Percentiles rank a stretch among this genome's conserved stretches.
phyloP scores from a whole-genome alignment of 2,329 filamentous ascomycete species.

The Trichoderma citrinoviride region DNA sequence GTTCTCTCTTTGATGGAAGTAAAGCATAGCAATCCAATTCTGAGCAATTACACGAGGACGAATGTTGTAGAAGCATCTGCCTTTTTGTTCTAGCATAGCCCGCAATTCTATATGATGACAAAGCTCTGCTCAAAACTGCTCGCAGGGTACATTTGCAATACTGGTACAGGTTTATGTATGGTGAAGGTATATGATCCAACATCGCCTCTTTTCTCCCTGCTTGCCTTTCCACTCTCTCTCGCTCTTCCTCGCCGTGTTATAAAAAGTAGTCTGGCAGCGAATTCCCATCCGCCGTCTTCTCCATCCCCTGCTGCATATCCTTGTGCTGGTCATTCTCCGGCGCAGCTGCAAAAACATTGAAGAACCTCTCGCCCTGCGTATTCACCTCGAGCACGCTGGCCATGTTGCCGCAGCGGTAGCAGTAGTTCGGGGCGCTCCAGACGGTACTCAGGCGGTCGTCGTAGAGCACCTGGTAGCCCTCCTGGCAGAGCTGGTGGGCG shows the following conservation, averaged over 20 bases:
- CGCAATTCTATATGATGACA: conserved; percentile 18
- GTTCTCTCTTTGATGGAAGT: conserved; percentile 2
- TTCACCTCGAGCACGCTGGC: conserved; percentile 96
- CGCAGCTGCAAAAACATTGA: conserved; percentile 96
- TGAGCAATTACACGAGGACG: not conserved
- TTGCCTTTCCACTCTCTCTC: not conserved
- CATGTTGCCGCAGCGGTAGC: conserved; percentile 94
- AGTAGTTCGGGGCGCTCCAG: conserved; percentile 97
- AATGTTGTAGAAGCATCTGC: not conserved
- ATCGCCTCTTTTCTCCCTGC: no score
- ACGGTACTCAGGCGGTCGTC: conserved; percentile 93
- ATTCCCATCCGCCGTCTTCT: conserved; percentile 64
- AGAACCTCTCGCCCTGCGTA: conserved; percentile 87
- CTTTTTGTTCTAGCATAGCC: conserved; percentile 11
- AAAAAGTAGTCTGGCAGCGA: conserved; percentile 71
- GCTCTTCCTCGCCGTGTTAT: conserved; percentile 37
- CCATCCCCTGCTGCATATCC: conserved; percentile 73
- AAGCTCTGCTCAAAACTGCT: not conserved
- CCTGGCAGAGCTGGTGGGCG: conserved; percentile 97
- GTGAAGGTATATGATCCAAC: not conserved
- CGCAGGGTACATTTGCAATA: not conserved
- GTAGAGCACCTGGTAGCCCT: conserved; percentile 95
- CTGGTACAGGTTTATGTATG: conserved; percentile 2
- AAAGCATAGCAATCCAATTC: conserved; percentile 5
- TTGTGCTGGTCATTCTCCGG: conserved; percentile 93